These are phyloP conservation scores for Apiospora pterosperma DNA, from an alignment of 2,329 filamentous ascomycete species.

Conservation along the genomic window DNA sequence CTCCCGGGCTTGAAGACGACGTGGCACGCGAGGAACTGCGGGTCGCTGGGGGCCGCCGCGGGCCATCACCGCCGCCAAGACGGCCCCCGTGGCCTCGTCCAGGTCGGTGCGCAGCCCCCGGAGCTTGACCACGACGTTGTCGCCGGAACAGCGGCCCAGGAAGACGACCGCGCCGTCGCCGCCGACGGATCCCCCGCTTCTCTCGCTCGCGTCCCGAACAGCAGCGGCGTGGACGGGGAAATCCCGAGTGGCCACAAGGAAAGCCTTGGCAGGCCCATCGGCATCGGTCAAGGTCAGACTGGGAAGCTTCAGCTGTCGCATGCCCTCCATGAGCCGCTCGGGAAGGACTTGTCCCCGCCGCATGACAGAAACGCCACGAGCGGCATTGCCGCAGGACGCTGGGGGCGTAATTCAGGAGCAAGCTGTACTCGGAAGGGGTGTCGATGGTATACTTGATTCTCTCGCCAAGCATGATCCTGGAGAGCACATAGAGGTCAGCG, in stretches of 20 bases:
- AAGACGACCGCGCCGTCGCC: too few species aligned
- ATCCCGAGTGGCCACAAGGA: not conserved
- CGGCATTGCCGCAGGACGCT: not conserved
- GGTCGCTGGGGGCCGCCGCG: not conserved
- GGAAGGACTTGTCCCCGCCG: not conserved
- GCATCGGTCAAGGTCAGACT: not conserved
- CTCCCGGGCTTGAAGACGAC: not conserved
- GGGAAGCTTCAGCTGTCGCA: not conserved
- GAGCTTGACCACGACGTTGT: too few species aligned
- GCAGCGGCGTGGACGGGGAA: too few species aligned
- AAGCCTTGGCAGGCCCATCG: not conserved
- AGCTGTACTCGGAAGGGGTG: conserved; percentile 37
- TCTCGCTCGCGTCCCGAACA: too few species aligned
- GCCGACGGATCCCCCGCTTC: too few species aligned
- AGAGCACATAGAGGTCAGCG: conserved; percentile 30
- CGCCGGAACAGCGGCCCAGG: too few species aligned
- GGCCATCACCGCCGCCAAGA: not conserved
- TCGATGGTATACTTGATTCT: conserved; percentile 30
- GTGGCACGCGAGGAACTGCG: not conserved
- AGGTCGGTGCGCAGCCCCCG: too few species aligned
- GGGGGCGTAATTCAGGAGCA: not conserved
- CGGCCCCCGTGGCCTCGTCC: too few species aligned
- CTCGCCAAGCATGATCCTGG: conserved; percentile 27
- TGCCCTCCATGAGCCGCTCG: not conserved
- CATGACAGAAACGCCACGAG: not conserved